Evolutionary conservation across 2,329 filamentous ascomycete genomes (phyloP).

Genomic region (Talaromyces sp.): DNA sequence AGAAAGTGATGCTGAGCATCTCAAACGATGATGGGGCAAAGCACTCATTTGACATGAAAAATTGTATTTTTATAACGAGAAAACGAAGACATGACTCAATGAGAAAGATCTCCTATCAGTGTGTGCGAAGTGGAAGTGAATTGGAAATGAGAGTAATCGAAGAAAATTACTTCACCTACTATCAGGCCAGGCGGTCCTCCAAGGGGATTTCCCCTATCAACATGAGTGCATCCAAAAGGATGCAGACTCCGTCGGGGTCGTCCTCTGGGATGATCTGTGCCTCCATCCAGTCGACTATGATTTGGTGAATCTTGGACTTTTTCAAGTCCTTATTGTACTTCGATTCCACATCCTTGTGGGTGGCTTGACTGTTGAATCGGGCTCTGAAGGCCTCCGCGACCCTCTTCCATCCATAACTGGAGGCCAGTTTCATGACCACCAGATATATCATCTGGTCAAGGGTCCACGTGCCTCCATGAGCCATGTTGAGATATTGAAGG

Average conservation of each 20-base stretch:
- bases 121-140: neutral
- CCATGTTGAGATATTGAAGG: neutral
- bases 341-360: conserved; percentile 9
- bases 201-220: neutral
- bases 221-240: neutral
- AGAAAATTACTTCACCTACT: conserved; percentile 7
- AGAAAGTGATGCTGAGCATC: conserved; percentile 74
- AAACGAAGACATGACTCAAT: neutral
- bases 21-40: conserved; percentile 38
- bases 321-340: conserved; percentile 16
- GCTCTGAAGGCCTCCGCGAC: neutral
- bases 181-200: neutral
- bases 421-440: conserved; percentile 3
- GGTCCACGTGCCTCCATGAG: conserved; percentile 8
- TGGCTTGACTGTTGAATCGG: neutral
- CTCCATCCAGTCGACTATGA: neutral
- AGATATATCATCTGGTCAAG: conserved; percentile 1
- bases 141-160: neutral
- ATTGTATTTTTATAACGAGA: conserved; percentile 5
- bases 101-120: conserved; percentile 5
- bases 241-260: neutral
- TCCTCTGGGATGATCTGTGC: neutral
- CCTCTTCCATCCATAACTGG: conserved; percentile 3
- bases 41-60: neutral
- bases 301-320: neutral